Evolutionary conservation across 495 filamentous ascomycete genomes (phyloP).

Genomic region (Neurospora sublineolata): DNA sequence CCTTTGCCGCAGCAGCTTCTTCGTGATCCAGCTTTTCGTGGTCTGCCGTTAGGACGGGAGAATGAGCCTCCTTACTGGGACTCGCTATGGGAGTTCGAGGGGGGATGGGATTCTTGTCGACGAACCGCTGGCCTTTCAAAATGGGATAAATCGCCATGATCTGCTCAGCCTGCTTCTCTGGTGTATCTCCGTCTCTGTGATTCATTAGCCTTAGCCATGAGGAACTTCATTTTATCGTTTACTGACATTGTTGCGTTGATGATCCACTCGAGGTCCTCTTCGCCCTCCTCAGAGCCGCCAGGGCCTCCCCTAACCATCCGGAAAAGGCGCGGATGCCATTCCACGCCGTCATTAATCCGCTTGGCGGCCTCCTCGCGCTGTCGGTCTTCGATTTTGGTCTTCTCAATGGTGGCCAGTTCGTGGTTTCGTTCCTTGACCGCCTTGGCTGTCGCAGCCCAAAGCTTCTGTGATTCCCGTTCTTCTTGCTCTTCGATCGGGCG

Average conservation of each 20-base stretch:
- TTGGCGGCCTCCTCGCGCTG: constrained; percentile 83
- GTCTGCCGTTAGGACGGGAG: constrained; percentile 3
- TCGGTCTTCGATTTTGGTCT: constrained; percentile 83
- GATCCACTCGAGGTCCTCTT: constrained; percentile 86
- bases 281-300: constrained; percentile 66
- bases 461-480: constrained; percentile 75
- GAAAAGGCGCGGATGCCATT: constrained; percentile 87
- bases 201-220: constrained; percentile 16
- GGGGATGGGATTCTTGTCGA: constrained; percentile 28
- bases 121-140: constrained; percentile 54
- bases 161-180: constrained; percentile 67
- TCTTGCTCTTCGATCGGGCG: constrained; percentile 78
- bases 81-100: constrained; percentile 15
- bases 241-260: constrained; percentile 79
- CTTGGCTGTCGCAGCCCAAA: constrained; percentile 72
- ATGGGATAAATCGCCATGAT: constrained; percentile 82
- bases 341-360: constrained; percentile 66
- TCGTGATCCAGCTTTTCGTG: background rate
- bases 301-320: constrained; percentile 59
- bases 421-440: constrained; percentile 80
- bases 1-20: background rate
- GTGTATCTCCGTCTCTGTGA: constrained; percentile 48
- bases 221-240: background rate
- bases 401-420: constrained; percentile 83
- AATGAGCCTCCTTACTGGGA: constrained; percentile 15